Evolutionary conservation across 2,329 filamentous ascomycete genomes (phyloP), one percentile per base, ranked within the genome.

Genomic region (Arachnomyces sp.): DNA sequence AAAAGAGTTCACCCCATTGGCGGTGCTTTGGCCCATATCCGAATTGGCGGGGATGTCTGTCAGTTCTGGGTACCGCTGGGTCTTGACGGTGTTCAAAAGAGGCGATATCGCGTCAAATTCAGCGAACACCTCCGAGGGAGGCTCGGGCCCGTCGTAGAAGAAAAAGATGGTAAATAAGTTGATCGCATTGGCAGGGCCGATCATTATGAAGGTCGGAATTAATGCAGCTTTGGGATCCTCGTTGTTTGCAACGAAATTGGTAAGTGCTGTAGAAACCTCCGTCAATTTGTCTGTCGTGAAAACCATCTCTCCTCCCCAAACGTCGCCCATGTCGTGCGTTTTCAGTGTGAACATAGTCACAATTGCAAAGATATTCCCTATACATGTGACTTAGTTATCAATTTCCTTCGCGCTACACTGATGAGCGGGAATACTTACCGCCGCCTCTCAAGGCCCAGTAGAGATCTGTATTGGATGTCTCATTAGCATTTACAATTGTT

Each of bases 91-190:
- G 50, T 75, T 71, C 15, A 65, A 51, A 0, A 61, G 44, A 1
- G 67, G 65, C 1, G 57, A 51, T 34, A 75, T 63, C 30, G 62
- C 62, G 2, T 71, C 69, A 55, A 82, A 82, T 42, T 71, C 70
- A 42, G 70, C 65, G 43, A 83, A 82, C 2, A 74, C 67, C 3
- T 63, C 71, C 1, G 61, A 51, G 1, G 78, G 77, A 0, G 70
- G 70, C 37, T 60, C 56, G 0, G 69, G 67, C 1, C 74, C 78
- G 54, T 82, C 74, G 54, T 81, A 82, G 61, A 78, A 81, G 28
- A 78, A 53, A 56, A 81, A 81, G 44, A 82, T 57, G 42, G 77
- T 67, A 74, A 75, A 80, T 14, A 73, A 62, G 44, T 78, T 66
- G 34, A 77, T 48, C 1, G 69, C 43, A 8, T 64, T 63, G 3